Evolutionary conservation across 2,329 filamentous ascomycete species (phyloP).

Genomic region (Epichloe typhina): DNA sequence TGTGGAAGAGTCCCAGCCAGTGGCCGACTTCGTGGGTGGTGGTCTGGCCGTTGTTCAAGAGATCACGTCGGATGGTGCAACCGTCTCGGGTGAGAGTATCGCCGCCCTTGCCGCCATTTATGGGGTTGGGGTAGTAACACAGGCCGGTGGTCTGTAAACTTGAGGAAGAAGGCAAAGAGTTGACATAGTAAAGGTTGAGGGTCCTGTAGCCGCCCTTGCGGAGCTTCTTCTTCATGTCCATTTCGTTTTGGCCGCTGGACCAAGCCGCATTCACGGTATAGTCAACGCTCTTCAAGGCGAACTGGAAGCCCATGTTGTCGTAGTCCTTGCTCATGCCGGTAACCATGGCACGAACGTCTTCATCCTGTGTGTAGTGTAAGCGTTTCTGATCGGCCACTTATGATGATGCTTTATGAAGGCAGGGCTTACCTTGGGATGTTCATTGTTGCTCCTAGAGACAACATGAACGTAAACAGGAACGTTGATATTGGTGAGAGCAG

Average conservation of each 20-base stretch:
- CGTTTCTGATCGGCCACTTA: neutral
- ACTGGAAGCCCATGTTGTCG: neutral
- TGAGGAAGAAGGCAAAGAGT: conserved; percentile 9
- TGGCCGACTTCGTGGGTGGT: conserved; percentile 28
- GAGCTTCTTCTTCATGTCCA: conserved; percentile 10
- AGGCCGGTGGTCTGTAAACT: neutral
- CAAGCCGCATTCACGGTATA: neutral
- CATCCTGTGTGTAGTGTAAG: neutral
- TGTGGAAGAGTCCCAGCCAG: conserved; percentile 31
- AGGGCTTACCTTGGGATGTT: neutral
- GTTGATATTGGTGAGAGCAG: neutral
- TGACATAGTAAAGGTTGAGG: conserved; percentile 29
- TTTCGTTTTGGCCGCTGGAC: neutral
- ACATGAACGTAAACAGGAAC: conserved; percentile 2
- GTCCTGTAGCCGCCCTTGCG: conserved; percentile 23
- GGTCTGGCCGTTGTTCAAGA: conserved; percentile 10
- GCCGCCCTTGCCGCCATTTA: conserved; percentile 7
- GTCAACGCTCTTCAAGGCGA: neutral
- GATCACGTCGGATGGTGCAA: conserved; percentile 9
- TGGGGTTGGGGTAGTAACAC: neutral
- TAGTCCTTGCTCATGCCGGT: neutral
- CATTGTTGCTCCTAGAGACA: neutral
- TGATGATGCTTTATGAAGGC: neutral
- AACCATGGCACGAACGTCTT: neutral
- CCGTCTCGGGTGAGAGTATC: conserved; percentile 10